These are phyloP conservation scores for Xylaria sp. DNA, from an alignment of 2,329 filamentous ascomycete genomes.

Conservation along the genomic window DNA sequence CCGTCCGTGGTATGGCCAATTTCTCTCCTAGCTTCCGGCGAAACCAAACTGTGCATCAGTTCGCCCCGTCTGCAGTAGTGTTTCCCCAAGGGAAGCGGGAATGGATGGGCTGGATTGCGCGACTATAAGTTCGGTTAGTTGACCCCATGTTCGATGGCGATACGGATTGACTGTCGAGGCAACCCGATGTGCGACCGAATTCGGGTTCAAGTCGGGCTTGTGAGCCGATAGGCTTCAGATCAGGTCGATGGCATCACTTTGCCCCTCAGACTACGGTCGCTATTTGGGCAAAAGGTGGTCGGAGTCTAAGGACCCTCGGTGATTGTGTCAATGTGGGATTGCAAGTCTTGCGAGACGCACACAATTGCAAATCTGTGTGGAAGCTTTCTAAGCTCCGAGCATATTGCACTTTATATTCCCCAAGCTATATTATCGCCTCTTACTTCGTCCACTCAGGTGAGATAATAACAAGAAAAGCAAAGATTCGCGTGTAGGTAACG, in stretches of 20 bases:
- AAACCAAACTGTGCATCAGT: neutral
- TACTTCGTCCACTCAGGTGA: neutral
- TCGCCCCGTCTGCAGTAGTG: neutral
- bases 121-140: neutral
- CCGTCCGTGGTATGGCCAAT: neutral
- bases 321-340: neutral
- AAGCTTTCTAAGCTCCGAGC: neutral
- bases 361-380: neutral
- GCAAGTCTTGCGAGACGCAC: neutral
- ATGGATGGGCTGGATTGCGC: neutral
- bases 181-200: neutral
- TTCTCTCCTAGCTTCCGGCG: neutral
- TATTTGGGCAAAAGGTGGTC: neutral
- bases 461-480: neutral
- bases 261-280: neutral
- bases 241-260: neutral
- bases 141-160: neutral
- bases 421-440: neutral
- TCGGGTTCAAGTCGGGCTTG: neutral
- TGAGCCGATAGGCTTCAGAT: neutral
- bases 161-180: neutral
- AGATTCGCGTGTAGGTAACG: neutral
- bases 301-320: neutral
- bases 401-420: neutral
- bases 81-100: neutral